Conservation (phyloP, 1,139 yeast genomes). For the Yamadazyma sp. region DNA sequence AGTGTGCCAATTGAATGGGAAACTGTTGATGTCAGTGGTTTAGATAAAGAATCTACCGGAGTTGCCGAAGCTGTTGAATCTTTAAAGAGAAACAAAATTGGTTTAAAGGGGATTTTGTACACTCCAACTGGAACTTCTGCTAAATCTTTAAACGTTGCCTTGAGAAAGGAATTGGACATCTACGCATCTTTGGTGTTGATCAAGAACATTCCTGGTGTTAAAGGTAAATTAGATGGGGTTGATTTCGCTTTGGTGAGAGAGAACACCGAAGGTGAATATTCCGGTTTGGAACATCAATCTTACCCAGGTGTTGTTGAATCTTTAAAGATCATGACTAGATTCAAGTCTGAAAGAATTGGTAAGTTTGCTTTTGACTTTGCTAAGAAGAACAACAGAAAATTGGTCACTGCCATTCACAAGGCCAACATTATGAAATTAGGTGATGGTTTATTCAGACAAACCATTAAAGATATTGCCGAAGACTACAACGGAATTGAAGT, state of each 20-base stretch:
- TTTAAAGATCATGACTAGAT: constrained; percentile 89
- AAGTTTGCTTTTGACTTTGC: constrained; percentile 97
- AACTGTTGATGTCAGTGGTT: constrained; percentile 83
- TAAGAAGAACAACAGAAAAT: constrained; percentile 83
- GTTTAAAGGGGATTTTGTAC: constrained; percentile 92
- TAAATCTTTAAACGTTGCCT: constrained; percentile 86
- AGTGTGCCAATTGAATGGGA: constrained; percentile 95
- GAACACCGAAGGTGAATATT: constrained; percentile 96
- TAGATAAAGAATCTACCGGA: constrained; percentile 59
- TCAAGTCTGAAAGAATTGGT: constrained; percentile 95
- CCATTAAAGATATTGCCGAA: constrained; percentile 86
- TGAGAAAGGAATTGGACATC: constrained; percentile 93
- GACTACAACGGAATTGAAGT: constrained; percentile 85
- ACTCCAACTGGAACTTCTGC: constrained; percentile 70
- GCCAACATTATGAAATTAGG: constrained; percentile 99
- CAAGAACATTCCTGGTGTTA: constrained; percentile 93
- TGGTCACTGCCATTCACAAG: constrained; percentile 96
- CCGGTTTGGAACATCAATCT: constrained; percentile 97
- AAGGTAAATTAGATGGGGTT: constrained; percentile 82
- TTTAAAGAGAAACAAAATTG: constrained; percentile 93
- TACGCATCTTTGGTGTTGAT: constrained; percentile 91
- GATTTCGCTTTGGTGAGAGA: constrained; percentile 96
- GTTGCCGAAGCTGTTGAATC: constrained; percentile 84
- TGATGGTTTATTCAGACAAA: constrained; percentile 95
- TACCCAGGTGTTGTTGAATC: constrained; percentile 98